These are phyloP conservation scores for Ogataea minuta DNA, from an alignment of 805 yeast species.

Conservation along the genomic window DNA sequence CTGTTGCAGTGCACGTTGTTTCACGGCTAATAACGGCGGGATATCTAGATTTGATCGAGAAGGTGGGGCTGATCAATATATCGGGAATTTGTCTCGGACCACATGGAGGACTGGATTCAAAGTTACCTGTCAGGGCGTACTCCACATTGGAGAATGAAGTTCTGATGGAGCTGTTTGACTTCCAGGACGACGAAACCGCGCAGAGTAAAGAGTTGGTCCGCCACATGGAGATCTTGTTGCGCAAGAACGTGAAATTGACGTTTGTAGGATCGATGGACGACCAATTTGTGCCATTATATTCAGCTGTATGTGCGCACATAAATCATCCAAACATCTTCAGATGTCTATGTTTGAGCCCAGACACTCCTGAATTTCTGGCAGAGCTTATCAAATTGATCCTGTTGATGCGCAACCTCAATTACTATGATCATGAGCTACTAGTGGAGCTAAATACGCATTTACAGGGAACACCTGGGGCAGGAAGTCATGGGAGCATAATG, in stretches of 20 bases:
- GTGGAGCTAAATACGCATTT: slow-evolving; percentile 68
- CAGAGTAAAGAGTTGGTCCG: slow-evolving; percentile 71
- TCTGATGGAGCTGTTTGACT: slow-evolving; percentile 79
- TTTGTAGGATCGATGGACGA: slow-evolving; percentile 87
- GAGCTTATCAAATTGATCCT: slow-evolving; percentile 29
- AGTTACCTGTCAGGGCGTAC: slow-evolving; percentile 76
- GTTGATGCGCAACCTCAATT: slow-evolving; percentile 28
- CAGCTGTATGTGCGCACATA: slow-evolving; percentile 74
- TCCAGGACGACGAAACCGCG: slow-evolving; percentile 69
- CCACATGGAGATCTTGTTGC: slow-evolving; percentile 63
- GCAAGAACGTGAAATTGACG: slow-evolving; percentile 70
- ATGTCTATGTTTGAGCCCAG: slow-evolving; percentile 70
- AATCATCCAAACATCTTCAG: slow-evolving; percentile 86
- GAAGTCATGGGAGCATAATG: slow-evolving; percentile 79
- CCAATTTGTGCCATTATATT: slow-evolving; percentile 89
- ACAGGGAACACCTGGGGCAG: slow-evolving; percentile 69
- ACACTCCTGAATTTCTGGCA: slow-evolving; percentile 42
- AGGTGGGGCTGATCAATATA: slow-evolving; percentile 82
- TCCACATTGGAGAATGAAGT: slow-evolving; percentile 85
- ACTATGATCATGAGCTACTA: slow-evolving; percentile 32
- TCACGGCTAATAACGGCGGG: slow-evolving; percentile 43
- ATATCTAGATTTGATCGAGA: slow-evolving; percentile 51
- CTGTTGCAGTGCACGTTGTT: slow-evolving; percentile 76
- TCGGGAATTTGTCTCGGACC: slow-evolving; percentile 95
- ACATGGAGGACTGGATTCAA: slow-evolving; percentile 80